These are phyloP conservation scores for Spatholobus suberectus DNA, from an alignment of 306 rosid genomes.

Conservation along the genomic window DNA sequence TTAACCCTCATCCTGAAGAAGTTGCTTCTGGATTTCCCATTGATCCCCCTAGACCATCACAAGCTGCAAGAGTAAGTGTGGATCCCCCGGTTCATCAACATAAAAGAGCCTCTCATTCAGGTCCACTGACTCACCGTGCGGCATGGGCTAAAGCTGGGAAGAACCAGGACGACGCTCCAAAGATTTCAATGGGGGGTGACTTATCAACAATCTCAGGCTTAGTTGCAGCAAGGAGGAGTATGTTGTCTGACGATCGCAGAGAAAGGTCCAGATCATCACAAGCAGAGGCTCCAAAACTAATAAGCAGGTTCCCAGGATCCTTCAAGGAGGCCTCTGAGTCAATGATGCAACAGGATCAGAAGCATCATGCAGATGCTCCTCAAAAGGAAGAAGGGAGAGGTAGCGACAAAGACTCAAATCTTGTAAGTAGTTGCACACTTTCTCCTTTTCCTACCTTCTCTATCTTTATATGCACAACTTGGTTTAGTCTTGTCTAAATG, in stretches of 20 bases:
- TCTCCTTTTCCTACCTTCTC: not conserved
- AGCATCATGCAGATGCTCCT: constrained; percentile 62
- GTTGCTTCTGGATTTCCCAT: constrained; percentile 98
- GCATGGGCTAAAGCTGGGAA: constrained; percentile 89
- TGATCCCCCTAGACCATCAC: constrained; percentile 98
- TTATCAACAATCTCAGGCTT: constrained; percentile 72
- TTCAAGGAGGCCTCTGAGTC: constrained; percentile 88
- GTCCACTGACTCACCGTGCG: constrained; percentile 88
- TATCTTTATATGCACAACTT: not conserved
- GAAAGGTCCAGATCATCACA: constrained; percentile 84
- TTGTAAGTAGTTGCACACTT: constrained; percentile 61
- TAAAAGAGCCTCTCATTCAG: constrained; percentile 98
- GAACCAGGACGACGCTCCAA: constrained; percentile 81
- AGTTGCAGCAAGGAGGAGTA: constrained; percentile 89
- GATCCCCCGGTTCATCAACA: constrained; percentile 69
- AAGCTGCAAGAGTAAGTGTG: constrained; percentile 59
- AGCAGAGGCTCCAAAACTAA: constrained; percentile 70
- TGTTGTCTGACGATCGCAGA: constrained; percentile 84
- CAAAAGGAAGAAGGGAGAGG: constrained; percentile 72
- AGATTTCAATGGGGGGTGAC: constrained; percentile 78
- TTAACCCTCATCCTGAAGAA: constrained; percentile 95
- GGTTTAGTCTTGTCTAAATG: constrained; percentile 31
- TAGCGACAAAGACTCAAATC: constrained; percentile 75
- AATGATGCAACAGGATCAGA: constrained; percentile 63
- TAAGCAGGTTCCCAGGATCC: constrained; percentile 87